These are phyloP conservation scores for Selaginella moellendorffii DNA, from an alignment of 75 land plant genomes.

Conservation along the genomic window DNA sequence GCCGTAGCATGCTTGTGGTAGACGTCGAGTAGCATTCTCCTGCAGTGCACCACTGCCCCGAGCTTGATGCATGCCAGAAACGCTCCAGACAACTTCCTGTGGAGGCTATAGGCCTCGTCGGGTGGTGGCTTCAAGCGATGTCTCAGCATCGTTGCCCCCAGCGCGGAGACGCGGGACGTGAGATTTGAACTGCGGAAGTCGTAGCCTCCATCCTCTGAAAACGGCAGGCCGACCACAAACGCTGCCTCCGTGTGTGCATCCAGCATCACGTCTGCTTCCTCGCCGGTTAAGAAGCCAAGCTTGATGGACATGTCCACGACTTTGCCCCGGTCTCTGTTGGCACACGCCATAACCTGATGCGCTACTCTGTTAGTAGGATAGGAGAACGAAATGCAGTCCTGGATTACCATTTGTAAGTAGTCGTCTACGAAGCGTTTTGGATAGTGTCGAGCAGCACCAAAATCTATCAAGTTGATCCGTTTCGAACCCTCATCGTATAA, in stretches of 20 bases:
- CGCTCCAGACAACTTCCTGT: slow-evolving; percentile 90
- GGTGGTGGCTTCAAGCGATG: slow-evolving; percentile 93
- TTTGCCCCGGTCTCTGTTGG: slow-evolving; percentile 53
- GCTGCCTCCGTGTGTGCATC: slow-evolving; percentile 92
- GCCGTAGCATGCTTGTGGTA: slow-evolving; percentile 30
- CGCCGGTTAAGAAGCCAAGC: slow-evolving; percentile 87
- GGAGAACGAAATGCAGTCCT: neutral
- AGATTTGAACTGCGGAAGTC: slow-evolving; percentile 67
- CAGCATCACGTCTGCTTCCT: slow-evolving; percentile 70
- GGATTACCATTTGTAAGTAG: slow-evolving; percentile 75
- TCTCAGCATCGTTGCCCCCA: slow-evolving; percentile 86
- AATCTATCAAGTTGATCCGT: slow-evolving; percentile 86
- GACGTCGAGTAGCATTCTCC: slow-evolving; percentile 57
- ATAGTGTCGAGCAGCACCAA: slow-evolving; percentile 89
- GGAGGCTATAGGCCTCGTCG: slow-evolving; percentile 96
- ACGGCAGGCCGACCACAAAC: slow-evolving; percentile 87
- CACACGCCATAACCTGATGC: slow-evolving; percentile 82
- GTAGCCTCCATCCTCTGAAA: slow-evolving; percentile 64
- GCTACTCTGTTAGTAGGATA: neutral
- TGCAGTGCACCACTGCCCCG: slow-evolving; percentile 76
- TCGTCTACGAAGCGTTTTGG: slow-evolving; percentile 78
- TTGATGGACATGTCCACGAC: slow-evolving; percentile 62
- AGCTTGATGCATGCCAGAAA: slow-evolving; percentile 93
- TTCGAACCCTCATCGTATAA: slow-evolving; percentile 64
- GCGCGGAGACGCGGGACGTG: slow-evolving; percentile 48